These are phyloP conservation scores for Solioccasus polychromus DNA, from an alignment of 768 basidiomycete species.

Conservation along the genomic window DNA sequence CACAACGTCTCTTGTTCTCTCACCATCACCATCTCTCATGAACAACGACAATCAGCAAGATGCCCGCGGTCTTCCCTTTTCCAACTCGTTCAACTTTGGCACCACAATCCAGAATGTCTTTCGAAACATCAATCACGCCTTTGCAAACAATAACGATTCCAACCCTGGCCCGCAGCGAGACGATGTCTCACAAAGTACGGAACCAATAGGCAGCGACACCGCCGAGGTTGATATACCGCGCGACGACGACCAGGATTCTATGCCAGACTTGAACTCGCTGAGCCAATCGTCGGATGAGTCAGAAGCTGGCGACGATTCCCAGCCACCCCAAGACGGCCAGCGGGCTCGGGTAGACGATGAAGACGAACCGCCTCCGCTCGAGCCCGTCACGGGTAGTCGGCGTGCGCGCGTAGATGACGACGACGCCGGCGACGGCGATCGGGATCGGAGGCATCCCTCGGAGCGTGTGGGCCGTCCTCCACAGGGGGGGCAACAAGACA, in stretches of 20 bases:
- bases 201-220: no score
- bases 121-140: conserved; percentile 32
- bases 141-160: conserved; percentile 10
- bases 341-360: conserved; percentile 32
- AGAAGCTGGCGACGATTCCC: conserved; percentile 28
- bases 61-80: conserved; percentile 11
- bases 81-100: conserved; percentile 22
- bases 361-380: conserved; percentile 30
- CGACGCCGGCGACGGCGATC: conserved; percentile 54
- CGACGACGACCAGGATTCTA: conserved; percentile 36
- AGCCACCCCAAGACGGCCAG: conserved; percentile 11
- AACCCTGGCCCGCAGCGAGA: not conserved
- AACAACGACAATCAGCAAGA: conserved; percentile 14
- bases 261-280: conserved; percentile 42
- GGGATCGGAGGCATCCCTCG: conserved; percentile 64
- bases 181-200: not conserved
- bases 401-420: conserved; percentile 63
- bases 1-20: conserved; percentile 12
- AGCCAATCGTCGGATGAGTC: conserved; percentile 39
- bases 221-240: conserved; percentile 3
- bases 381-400: conserved; percentile 36
- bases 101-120: conserved; percentile 29
- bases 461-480: conserved; percentile 44
- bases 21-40: conserved; percentile 23
- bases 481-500: conserved; percentile 21